Base-by-base conservation (phyloP, 352 stramenopile species). In the Pythium myriotylum region DNA sequence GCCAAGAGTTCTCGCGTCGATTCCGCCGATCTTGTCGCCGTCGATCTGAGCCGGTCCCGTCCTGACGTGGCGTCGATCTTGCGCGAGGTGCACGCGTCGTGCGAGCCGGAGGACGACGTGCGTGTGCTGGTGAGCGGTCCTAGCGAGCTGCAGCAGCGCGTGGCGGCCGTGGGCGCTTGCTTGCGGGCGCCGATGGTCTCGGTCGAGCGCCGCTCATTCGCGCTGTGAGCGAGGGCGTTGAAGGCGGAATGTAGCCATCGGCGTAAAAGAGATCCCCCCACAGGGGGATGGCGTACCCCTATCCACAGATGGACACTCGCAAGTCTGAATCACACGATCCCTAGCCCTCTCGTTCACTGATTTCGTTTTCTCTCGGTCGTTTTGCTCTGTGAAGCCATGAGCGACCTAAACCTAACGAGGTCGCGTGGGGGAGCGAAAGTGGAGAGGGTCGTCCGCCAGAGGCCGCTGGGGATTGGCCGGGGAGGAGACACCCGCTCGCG, bases 141-240 rank as follows among this genome's bases (percentile, higher is more conserved):
- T 16, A 69, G 50, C 39, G 42, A 47, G n/a, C 35, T 69, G 23
- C 62, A 62, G 33, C 22, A 45, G 7, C 41, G 54, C 19, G 62
- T 69, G 23, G 40, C 41, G n/a, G 48, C 24, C 13, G 33, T 37
- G 17, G 41, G 54, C n/a, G 41, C 19, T 0, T 26, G 33, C 19
- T 69, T 60, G 29, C 43, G 20, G n/a, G 40, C 62, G 16, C 62
- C 52, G 6, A 13, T 64, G 2, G 5, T 69, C 32, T 49, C 62
- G 1, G 62, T 69, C 6, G 62, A 69, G 33, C 59, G 62, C 46
- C 62, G 62, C 42, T 69, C 62, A 39, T 69, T 69, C 33, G 53
- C 54, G n/a, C 32, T 69, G 41, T 65, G 47, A 51, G 9, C 5
- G 42, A 27, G 19, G 16, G 9, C 22, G 20, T 19, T 51, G 26